Percentiles rank a stretch among this genome's conserved stretches.
These are phyloP conservation scores for Lentithecium fluviatile DNA, from an alignment of 495 filamentous ascomycete genomes.

Conservation along the genomic window DNA sequence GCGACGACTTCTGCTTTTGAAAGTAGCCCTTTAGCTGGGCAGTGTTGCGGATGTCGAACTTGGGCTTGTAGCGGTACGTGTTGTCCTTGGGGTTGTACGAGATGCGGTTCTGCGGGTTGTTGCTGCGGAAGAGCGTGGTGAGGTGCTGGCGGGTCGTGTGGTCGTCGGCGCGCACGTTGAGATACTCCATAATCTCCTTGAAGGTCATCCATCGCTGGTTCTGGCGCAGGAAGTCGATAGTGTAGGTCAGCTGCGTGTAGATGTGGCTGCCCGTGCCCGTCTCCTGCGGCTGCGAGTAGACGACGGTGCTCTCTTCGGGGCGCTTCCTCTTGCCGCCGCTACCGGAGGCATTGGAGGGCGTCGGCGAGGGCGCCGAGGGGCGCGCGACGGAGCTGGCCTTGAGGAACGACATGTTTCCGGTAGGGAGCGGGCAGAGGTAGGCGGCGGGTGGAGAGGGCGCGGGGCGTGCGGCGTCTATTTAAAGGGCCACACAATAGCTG, in stretches of 20 bases:
- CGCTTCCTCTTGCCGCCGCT: conserved; percentile 58
- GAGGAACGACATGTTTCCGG: conserved; percentile 38
- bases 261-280: conserved; percentile 76
- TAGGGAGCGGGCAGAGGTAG: conserved; percentile 1
- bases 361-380: conserved; percentile 33
- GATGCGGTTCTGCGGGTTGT: conserved; percentile 59
- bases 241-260: conserved; percentile 80
- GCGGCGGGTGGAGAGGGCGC: not conserved
- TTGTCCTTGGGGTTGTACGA: conserved; percentile 64
- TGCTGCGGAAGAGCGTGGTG: conserved; percentile 42
- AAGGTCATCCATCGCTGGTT: conserved; percentile 63
- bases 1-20: conserved; percentile 75
- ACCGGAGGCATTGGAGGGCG: conserved; percentile 30
- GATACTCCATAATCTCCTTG: conserved; percentile 70
- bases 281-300: conserved; percentile 75
- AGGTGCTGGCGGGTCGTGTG: conserved; percentile 20
- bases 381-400: conserved; percentile 33
- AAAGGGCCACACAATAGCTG: conserved; percentile 13
- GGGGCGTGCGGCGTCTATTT: conserved; percentile 17
- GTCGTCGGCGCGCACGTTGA: conserved; percentile 53
- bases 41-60: conserved; percentile 71
- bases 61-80: conserved; percentile 74
- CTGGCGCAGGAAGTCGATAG: conserved; percentile 78
- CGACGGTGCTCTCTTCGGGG: conserved; percentile 53
- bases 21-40: conserved; percentile 76